Evolutionary conservation across 768 basidiomycete species (phyloP).

Genomic region (Phaeolepiota aurea): DNA sequence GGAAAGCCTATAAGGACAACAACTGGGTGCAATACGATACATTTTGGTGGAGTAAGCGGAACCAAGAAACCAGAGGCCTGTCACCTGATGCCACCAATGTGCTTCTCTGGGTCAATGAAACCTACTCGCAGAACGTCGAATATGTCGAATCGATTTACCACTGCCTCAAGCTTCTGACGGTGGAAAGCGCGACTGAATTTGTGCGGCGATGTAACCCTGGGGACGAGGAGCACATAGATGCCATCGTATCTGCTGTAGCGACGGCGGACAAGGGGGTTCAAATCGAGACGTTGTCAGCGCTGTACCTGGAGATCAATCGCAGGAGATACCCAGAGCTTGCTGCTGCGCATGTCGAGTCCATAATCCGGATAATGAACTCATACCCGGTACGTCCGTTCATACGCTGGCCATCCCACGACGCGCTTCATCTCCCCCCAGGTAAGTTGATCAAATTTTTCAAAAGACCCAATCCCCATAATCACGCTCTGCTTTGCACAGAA

Average conservation of each 20-base stretch:
- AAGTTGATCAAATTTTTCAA: not conserved
- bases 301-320: not conserved
- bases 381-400: not conserved
- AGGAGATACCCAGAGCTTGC: not conserved
- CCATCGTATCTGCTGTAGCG: not conserved
- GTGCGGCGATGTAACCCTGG: not conserved
- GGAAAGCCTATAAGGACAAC: not conserved
- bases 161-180: not conserved
- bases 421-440: not conserved
- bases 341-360: not conserved
- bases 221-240: not conserved
- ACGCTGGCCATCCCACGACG: not conserved
- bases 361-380: conserved; percentile 1
- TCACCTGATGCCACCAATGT: not conserved
- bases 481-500: no score
- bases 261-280: not conserved
- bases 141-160: not conserved
- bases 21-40: not conserved
- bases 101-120: not conserved
- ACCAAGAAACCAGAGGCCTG: not conserved
- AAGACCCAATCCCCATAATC: no score
- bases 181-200: not conserved
- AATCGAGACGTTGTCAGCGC: not conserved
- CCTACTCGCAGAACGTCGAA: not conserved
- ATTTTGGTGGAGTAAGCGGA: not conserved